phyloP scores from a whole-genome alignment of 2,329 filamentous ascomycete species.

The Fusarium chlamydosporum region DNA sequence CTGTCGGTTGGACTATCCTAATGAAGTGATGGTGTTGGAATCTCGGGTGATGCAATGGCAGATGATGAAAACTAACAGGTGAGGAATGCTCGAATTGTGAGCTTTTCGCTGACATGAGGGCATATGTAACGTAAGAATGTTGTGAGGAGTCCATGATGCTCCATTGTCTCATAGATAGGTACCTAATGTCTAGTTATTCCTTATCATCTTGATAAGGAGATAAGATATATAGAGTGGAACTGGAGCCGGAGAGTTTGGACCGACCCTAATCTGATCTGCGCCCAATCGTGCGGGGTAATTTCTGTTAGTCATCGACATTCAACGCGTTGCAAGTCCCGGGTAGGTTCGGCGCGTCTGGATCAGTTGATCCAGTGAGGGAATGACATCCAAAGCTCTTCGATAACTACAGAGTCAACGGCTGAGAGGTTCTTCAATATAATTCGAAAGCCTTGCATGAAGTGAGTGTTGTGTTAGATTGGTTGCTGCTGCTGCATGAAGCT shows the following conservation, averaged over 20 bases:
- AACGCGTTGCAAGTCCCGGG: background rate
- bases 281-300: conserved; percentile 48
- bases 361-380: too few relatives aligned
- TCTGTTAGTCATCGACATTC: conserved; percentile 41
- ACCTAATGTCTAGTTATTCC: background rate
- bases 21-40: conserved; percentile 6
- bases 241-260: background rate
- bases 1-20: conserved; percentile 26
- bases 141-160: background rate
- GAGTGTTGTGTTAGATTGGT: too few relatives aligned
- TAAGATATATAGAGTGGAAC: conserved; percentile 16
- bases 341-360: background rate
- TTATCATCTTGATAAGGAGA: background rate
- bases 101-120: background rate
- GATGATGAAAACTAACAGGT: background rate
- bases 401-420: too few relatives aligned
- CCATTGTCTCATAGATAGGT: too few relatives aligned
- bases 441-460: too few relatives aligned
- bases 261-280: conserved; percentile 23
- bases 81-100: background rate
- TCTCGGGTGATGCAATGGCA: background rate
- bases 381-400: too few relatives aligned
- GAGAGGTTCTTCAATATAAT: too few relatives aligned
- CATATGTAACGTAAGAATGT: background rate
- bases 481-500: too few relatives aligned